Conservation (phyloP, 208 protist species). For the Leishmania tarentolae region DNA sequence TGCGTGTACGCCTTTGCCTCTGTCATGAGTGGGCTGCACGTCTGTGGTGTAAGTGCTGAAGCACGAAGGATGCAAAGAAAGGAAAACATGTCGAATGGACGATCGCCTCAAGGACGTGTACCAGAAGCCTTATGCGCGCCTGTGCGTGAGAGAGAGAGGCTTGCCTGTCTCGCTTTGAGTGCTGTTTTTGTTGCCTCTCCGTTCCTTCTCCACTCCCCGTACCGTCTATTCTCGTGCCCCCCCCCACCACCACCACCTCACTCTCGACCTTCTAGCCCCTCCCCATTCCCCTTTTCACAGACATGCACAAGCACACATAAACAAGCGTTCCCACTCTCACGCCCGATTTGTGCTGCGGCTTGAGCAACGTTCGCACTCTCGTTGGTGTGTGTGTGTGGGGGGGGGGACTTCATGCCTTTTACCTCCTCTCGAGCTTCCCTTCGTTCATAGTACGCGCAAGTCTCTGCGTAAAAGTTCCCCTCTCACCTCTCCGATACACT, state of each 20-base stretch:
- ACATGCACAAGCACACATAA: background rate
- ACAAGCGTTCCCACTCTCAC: background rate
- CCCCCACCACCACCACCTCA: background rate
- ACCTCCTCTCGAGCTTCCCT: background rate
- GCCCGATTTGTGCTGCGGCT: background rate
- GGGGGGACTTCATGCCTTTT: background rate
- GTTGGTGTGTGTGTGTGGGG: background rate
- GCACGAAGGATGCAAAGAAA: too few relatives aligned
- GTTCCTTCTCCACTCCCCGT: background rate
- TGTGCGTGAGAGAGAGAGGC: background rate
- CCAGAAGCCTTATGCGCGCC: too few relatives aligned
- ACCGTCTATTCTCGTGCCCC: background rate
- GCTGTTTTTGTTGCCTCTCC: background rate
- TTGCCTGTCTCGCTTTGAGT: background rate
- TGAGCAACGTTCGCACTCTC: background rate
- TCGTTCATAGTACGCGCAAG: background rate
- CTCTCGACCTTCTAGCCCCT: background rate
- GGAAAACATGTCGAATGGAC: too few relatives aligned
- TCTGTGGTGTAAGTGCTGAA: too few relatives aligned
- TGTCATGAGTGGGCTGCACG: background rate
- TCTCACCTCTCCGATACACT: background rate
- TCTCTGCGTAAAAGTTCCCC: background rate
- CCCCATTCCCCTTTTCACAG: background rate
- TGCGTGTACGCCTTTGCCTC: background rate
- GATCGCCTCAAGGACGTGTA: too few relatives aligned